A percentile compares a stretch with the other conserved stretches of the same genome.
Conservation (phyloP, 805 yeast genomes). For the Clavispora phyllophila region DNA sequence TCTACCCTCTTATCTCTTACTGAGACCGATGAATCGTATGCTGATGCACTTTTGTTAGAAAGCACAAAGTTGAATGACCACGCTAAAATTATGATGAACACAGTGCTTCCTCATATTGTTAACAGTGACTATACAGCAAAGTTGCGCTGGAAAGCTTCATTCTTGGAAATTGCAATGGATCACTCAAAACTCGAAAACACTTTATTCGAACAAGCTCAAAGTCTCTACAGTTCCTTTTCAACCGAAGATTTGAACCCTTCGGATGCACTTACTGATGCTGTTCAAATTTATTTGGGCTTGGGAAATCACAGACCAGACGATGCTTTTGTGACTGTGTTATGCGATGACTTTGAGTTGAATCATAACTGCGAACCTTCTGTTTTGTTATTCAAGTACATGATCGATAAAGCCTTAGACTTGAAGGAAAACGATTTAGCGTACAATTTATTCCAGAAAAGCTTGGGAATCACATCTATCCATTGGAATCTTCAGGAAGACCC, state of each 20-base stretch:
- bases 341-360: constrained; percentile 9
- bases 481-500: constrained; percentile 13
- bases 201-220: neutral
- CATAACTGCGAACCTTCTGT: constrained; percentile 14
- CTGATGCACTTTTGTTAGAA: constrained; percentile 14
- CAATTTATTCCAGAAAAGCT: constrained; percentile 29
- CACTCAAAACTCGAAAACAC: neutral
- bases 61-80: neutral
- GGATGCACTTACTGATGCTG: constrained; percentile 13
- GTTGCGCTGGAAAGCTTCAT: constrained; percentile 18
- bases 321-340: constrained; percentile 11
- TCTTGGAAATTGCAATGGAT: neutral
- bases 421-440: constrained; percentile 20
- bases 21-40: constrained; percentile 17
- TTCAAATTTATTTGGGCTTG: constrained; percentile 13
- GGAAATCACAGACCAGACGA: constrained; percentile 17
- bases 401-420: constrained; percentile 23
- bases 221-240: neutral
- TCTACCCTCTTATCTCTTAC: neutral
- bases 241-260: neutral
- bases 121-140: constrained; percentile 18
- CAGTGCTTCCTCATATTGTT: constrained; percentile 13
- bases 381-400: constrained; percentile 22
- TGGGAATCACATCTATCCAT: constrained; percentile 7
- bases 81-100: constrained; percentile 4